Evolutionary conservation across 768 basidiomycete species (phyloP).

Genomic region (Hypsizygus marmoreus): DNA sequence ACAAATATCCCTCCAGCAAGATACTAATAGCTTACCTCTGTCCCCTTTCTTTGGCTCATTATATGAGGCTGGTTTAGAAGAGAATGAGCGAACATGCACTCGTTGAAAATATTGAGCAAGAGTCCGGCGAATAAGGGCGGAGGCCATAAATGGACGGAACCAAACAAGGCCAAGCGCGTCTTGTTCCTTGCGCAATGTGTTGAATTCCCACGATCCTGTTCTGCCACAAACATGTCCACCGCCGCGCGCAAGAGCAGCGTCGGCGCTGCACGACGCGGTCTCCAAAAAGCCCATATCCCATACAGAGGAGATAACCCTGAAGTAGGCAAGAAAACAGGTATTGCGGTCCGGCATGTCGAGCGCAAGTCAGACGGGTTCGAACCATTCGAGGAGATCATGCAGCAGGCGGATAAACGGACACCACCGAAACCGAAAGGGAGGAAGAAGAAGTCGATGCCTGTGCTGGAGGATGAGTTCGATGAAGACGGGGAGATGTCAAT

Average conservation of each 20-base stretch:
- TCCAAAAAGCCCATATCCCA: constrained; percentile 70
- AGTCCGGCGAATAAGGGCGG: constrained; percentile 4
- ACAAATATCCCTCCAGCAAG: neutral
- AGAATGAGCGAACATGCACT: constrained; percentile 10
- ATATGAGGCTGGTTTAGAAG: constrained; percentile 7
- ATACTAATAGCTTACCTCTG: constrained; percentile 22
- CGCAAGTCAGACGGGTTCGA: constrained; percentile 83
- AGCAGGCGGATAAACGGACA: constrained; percentile 67
- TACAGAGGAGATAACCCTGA: constrained; percentile 77
- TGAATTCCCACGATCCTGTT: constrained; percentile 11
- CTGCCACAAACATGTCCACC: constrained; percentile 36
- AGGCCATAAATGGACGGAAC: constrained; percentile 16
- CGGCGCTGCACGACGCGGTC: constrained; percentile 51
- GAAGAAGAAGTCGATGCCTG: constrained; percentile 45
- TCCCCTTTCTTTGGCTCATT: constrained; percentile 30
- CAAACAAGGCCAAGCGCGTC: constrained; percentile 23
- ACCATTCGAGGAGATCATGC: constrained; percentile 73
- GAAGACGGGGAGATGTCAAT: constrained; percentile 74
- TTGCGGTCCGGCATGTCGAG: constrained; percentile 66
- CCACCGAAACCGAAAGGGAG: constrained; percentile 56
- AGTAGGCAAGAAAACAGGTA: constrained; percentile 81
- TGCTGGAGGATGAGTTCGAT: constrained; percentile 33
- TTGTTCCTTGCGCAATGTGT: constrained; percentile 4
- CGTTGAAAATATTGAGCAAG: constrained; percentile 18
- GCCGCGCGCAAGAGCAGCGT: constrained; percentile 50